Evolutionary conservation across 805 yeast species (phyloP).

Genomic region (Saccharomycopsis lassenensis): DNA sequence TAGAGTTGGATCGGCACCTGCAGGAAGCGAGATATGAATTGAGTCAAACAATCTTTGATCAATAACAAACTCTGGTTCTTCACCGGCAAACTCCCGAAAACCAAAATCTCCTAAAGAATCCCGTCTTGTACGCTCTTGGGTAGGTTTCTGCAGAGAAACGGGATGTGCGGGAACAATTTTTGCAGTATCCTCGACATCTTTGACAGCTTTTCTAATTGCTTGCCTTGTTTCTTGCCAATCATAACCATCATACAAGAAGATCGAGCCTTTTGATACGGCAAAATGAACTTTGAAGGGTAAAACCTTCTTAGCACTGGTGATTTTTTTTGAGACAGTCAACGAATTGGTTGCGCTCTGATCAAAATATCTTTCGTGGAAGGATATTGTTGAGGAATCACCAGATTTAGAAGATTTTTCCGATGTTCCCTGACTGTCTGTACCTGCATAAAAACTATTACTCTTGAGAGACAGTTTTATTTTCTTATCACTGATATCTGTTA

Average conservation of each 20-base stretch:
- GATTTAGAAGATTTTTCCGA: not conserved
- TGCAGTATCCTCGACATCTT: slow-evolving; percentile 44
- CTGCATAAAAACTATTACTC: not conserved
- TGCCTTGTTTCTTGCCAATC: slow-evolving; percentile 79
- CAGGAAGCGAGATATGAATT: slow-evolving; percentile 54
- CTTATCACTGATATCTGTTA: not conserved
- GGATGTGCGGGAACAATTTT: no score
- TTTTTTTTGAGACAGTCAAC: not conserved
- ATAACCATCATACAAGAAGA: slow-evolving; percentile 75
- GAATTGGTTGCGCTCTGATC: slow-evolving; percentile 6
- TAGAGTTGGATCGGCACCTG: slow-evolving; percentile 32
- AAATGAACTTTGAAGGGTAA: slow-evolving; percentile 26
- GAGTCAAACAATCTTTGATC: slow-evolving; percentile 71
- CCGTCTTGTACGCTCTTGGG: no score
- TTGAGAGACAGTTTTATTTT: not conserved
- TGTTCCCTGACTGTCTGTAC: not conserved
- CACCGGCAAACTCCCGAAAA: slow-evolving; percentile 13
- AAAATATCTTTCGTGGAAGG: slow-evolving; percentile 19
- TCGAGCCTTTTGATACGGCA: slow-evolving; percentile 27
- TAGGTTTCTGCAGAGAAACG: no score
- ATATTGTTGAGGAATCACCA: slow-evolving; percentile 1
- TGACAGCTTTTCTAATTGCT: slow-evolving; percentile 54
- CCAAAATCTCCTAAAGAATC: slow-evolving; percentile 19
- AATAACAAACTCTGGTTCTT: slow-evolving; percentile 24
- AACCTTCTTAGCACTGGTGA: slow-evolving; percentile 4